Conservation (phyloP, 2,329 filamentous ascomycete genomes). For the Pseudopyrenochaeta lycopersici region DNA sequence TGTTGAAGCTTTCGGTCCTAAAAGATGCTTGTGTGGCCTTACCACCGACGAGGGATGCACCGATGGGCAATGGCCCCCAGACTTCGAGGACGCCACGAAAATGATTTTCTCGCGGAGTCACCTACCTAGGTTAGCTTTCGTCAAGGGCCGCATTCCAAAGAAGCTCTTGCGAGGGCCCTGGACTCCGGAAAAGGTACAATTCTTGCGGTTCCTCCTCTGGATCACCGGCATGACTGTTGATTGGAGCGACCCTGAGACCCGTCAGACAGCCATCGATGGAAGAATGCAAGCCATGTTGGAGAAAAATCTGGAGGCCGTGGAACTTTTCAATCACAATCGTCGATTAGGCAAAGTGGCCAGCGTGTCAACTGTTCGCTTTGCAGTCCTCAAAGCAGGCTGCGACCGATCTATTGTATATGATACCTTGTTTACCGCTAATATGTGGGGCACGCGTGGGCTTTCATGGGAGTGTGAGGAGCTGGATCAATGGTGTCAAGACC, state of each 20-base stretch:
- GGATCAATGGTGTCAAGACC: conserved; percentile 39
- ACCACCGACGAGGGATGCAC: conserved; percentile 33
- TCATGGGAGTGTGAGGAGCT: conserved; percentile 27
- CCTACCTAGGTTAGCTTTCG: conserved; percentile 31
- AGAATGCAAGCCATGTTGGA: conserved; percentile 36
- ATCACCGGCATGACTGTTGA: conserved; percentile 43
- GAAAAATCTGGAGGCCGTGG: conserved; percentile 40
- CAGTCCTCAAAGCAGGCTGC: conserved; percentile 41
- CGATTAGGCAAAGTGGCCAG: conserved; percentile 37
- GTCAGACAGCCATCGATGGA: conserved; percentile 20
- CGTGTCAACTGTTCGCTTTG: conserved; percentile 33
- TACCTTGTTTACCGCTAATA: conserved; percentile 29
- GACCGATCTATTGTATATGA: conserved; percentile 44
- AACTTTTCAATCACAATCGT: conserved; percentile 45
- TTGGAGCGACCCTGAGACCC: conserved; percentile 30
- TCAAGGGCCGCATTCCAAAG: conserved; percentile 40
- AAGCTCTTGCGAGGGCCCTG: conserved; percentile 41
- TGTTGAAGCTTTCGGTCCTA: conserved; percentile 21
- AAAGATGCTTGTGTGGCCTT: conserved; percentile 39
- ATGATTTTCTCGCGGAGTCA: conserved; percentile 44
- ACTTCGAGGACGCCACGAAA: conserved; percentile 36
- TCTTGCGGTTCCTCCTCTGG: conserved; percentile 43
- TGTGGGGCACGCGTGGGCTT: conserved; percentile 17
- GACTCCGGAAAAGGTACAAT: conserved; percentile 38
- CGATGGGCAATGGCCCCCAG: conserved; percentile 41